Evolutionary conservation across 306 rosid species (phyloP).

Genomic region (Acacia melanoxylon): DNA sequence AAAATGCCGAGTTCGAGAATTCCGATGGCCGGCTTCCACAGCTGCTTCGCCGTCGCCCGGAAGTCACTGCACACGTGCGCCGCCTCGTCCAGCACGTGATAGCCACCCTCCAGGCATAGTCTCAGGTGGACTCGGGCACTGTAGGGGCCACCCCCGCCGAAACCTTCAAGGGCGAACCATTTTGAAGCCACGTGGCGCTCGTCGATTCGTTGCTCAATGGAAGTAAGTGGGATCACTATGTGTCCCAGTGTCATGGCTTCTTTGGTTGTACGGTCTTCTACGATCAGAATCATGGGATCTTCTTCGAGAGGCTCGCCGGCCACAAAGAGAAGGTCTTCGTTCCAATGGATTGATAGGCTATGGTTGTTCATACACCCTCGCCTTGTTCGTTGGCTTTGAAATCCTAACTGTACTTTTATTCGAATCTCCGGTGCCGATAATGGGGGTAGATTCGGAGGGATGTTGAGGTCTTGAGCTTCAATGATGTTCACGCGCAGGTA

Average conservation of each 20-base stretch:
- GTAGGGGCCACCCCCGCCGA: conserved; percentile 46
- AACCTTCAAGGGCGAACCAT: conserved; percentile 61
- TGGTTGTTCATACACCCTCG: conserved; percentile 85
- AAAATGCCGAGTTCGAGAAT: conserved; percentile 89
- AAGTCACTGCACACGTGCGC: conserved; percentile 97
- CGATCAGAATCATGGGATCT: conserved; percentile 61
- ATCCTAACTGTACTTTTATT: conserved; percentile 66
- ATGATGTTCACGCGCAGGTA: conserved; percentile 41
- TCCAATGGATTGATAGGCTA: conserved; percentile 76
- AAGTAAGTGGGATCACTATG: conserved; percentile 54
- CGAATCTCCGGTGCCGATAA: conserved; percentile 84
- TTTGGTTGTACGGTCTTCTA: conserved; percentile 77
- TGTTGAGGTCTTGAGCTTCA: conserved; percentile 50
- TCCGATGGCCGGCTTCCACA: conserved; percentile 86
- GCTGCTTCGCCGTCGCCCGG: conserved; percentile 89
- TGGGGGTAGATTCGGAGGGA: conserved; percentile 81
- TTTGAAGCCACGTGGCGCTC: conserved; percentile 85
- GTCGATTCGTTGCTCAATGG: conserved; percentile 79
- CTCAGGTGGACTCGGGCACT: conserved; percentile 74
- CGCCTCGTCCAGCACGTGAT: conserved; percentile 98
- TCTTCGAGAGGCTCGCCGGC: conserved; percentile 96
- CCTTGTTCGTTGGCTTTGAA: conserved; percentile 69
- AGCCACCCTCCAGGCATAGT: conserved; percentile 88
- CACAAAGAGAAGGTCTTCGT: conserved; percentile 83
- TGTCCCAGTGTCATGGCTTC: conserved; percentile 66